Percentiles rank a stretch among this genome's conserved stretches.
Evolutionary conservation across 2,329 filamentous ascomycete species (phyloP).

Genomic region (Lecanicillium sp.): DNA sequence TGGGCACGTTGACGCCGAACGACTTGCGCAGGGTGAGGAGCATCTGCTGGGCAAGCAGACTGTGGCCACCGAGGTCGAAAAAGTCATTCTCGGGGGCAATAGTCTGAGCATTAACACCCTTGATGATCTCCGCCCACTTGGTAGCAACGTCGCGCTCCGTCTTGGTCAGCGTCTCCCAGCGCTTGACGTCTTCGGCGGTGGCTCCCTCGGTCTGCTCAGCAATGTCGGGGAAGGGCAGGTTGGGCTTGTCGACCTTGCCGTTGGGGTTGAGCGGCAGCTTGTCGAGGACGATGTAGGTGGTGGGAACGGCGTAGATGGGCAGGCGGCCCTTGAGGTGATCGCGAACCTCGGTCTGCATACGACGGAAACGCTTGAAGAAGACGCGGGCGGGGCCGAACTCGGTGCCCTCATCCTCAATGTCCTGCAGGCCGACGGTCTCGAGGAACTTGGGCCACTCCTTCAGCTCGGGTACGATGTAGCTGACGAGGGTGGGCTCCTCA

Average conservation of each 20-base stretch:
- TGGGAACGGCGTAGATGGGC: conserved; percentile 30
- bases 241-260: conserved; percentile 73
- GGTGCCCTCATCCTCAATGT: conserved; percentile 46
- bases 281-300: conserved; percentile 27
- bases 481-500: conserved; percentile 74
- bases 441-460: conserved; percentile 68
- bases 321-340: conserved; percentile 63
- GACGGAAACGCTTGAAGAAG: conserved; percentile 39
- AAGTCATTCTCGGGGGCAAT: conserved; percentile 44
- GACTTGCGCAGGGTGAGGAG: conserved; percentile 50
- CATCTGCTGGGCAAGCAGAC: conserved; percentile 62
- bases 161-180: conserved; percentile 42
- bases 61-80: conserved; percentile 35
- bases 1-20: conserved; percentile 25
- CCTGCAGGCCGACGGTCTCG: conserved; percentile 45
- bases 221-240: conserved; percentile 73
- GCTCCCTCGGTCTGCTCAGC: conserved; percentile 49
- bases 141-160: conserved; percentile 38
- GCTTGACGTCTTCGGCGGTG: conserved; percentile 34
- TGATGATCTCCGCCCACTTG: conserved; percentile 68
- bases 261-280: conserved; percentile 67
- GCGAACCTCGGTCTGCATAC: conserved; percentile 45
- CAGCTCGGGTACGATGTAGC: conserved; percentile 79
- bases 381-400: conserved; percentile 38
- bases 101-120: conserved; percentile 59